phyloP scores from a whole-genome alignment of 2,329 filamentous ascomycete genomes.

The Botrytis pseudocinerea region DNA sequence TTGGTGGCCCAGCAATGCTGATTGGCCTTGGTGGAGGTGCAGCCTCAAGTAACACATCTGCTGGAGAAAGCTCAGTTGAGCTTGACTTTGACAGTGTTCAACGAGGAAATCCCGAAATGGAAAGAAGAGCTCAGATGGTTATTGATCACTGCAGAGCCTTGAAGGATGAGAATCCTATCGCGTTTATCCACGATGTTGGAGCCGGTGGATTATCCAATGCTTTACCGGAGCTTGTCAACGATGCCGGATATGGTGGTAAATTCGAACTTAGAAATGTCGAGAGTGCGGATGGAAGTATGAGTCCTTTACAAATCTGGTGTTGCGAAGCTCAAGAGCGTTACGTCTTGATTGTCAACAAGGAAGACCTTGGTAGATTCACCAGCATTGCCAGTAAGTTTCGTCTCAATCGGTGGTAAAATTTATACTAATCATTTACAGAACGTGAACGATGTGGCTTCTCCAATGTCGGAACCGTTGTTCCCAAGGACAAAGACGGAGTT shows the following conservation, averaged over 20 bases:
- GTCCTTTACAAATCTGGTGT: conserved; percentile 96
- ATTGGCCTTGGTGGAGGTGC: conserved; percentile 95
- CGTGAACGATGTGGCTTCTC: conserved; percentile 92
- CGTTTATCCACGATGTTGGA: conserved; percentile 96
- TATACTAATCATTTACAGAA: conserved; percentile 44
- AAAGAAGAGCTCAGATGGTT: conserved; percentile 93
- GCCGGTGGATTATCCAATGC: conserved; percentile 84
- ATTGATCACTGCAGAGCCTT: conserved; percentile 91
- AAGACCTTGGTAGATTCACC: conserved; percentile 74
- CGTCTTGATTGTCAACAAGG: conserved; percentile 81
- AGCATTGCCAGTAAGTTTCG: conserved; percentile 57
- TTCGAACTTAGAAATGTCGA: conserved; percentile 96
- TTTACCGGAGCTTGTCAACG: conserved; percentile 85
- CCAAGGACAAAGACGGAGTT: conserved; percentile 60
- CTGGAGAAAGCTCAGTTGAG: conserved; percentile 84
- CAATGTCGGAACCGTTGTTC: conserved; percentile 76
- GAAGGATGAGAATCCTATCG: conserved; percentile 83
- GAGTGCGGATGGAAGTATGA: conserved; percentile 87
- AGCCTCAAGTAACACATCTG: conserved; percentile 85
- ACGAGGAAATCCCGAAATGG: conserved; percentile 94
- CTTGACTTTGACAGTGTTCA: conserved; percentile 97
- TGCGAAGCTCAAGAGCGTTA: conserved; percentile 97
- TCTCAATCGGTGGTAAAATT: not conserved
- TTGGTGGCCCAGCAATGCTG: conserved; percentile 95
- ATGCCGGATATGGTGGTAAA: conserved; percentile 84